These are phyloP conservation scores for Aureoboletus auriporus DNA, from an alignment of 768 basidiomycete genomes.

Conservation along the genomic window DNA sequence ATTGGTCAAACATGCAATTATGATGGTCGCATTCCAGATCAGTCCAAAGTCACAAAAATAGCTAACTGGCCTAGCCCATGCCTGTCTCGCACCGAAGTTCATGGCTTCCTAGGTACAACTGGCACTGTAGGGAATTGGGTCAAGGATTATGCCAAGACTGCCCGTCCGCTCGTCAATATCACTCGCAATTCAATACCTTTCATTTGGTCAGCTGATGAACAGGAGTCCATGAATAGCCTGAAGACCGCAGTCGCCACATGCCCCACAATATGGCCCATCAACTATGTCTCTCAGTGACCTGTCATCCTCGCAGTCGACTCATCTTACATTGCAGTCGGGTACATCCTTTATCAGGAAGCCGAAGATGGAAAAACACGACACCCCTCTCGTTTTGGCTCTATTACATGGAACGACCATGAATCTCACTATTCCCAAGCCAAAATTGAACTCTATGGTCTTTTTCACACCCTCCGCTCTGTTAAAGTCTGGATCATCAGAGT, in stretches of 20 bases:
- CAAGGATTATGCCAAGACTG: slow-evolving; percentile 21
- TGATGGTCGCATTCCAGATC: slow-evolving; percentile 31
- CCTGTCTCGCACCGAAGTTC: slow-evolving; percentile 12
- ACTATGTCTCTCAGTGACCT: slow-evolving; percentile 5
- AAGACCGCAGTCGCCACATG: slow-evolving; percentile 16
- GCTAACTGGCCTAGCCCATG: slow-evolving; percentile 26
- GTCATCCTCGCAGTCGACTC: slow-evolving; percentile 22
- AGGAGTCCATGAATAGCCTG: slow-evolving; percentile 7
- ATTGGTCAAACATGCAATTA: slow-evolving; percentile 38
- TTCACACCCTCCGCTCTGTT: slow-evolving; percentile 16
- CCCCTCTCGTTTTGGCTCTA: slow-evolving; percentile 36
- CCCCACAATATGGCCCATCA: slow-evolving; percentile 3
- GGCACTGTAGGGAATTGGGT: slow-evolving; percentile 30
- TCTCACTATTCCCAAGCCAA: slow-evolving; percentile 18
- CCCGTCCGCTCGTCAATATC: slow-evolving; percentile 23
- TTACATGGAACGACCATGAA: slow-evolving; percentile 28
- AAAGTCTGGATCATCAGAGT: slow-evolving; percentile 28
- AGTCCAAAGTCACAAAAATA: slow-evolving; percentile 23
- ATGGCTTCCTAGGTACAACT: slow-evolving; percentile 26
- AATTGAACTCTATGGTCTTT: slow-evolving; percentile 28
- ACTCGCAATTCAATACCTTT: slow-evolving; percentile 22
- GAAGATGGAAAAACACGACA: slow-evolving; percentile 8
- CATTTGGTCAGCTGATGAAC: slow-evolving; percentile 6
- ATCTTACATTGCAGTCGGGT: slow-evolving; percentile 38
- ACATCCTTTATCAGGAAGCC: slow-evolving; percentile 31